Base-by-base conservation (phyloP, 768 basidiomycete species). In the Macrolepiota albuminosa region DNA sequence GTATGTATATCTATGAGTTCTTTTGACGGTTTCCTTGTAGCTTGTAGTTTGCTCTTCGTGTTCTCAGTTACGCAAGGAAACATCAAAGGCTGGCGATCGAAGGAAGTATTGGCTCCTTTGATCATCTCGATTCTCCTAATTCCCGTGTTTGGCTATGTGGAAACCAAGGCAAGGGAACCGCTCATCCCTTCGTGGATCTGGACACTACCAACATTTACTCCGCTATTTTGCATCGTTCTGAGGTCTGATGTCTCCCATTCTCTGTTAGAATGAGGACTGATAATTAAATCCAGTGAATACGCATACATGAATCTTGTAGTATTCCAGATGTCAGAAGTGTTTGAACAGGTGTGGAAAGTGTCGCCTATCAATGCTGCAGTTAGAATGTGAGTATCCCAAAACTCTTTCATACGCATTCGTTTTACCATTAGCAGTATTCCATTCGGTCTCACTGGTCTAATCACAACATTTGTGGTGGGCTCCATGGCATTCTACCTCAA, bases 21-120 rank as follows among this genome's bases (percentile, higher is more conserved):
- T 7, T 39, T 36, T 73, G 67, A 16, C 26, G 0, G 33, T 1
- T 50, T 36, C 8, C 24, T 52, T 49, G 26, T 13, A 13, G 74
- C 63, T 33, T 70, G 69, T 13, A 50, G 72, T 54, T 57, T 73
- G 39, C 67, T 75, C 39, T 74, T 75, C 49, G 71, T 76, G 11
- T 75, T 73, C 46, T 70, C 75, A 0, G 64, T 75, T 16, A 78
- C 73, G 0, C 71, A 73, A 48, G 80, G 78, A n/a, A 75, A 82
- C 14, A 70, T 71, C n/a, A 68, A 68, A 53, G 80, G 82, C 10
- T 84, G 83, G 83, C 63, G 57, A 16, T 68, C 74, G 2, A 71
- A 76, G 16, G 62, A 66, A 10, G 76, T 83, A 53, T 64, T 83
- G 42, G 69, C 68, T 4, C 77, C 79, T 1, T 69, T 84, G 43